Evolutionary conservation across 768 basidiomycete genomes (phyloP), one percentile per base, ranked within the genome.

Genomic region (Tremella fuciformis): DNA sequence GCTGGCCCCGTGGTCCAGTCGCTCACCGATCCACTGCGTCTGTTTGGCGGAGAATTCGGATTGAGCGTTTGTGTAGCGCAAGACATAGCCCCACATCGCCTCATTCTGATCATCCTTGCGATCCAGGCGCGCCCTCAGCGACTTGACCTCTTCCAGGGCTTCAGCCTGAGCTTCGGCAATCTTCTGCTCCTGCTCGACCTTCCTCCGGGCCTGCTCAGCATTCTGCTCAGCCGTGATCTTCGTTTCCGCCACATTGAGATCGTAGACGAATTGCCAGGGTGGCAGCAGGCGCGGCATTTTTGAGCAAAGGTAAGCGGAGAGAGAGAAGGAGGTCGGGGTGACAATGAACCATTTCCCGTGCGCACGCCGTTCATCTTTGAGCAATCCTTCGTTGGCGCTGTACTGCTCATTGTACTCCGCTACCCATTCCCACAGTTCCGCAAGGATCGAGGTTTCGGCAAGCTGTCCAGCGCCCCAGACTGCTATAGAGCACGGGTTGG

Each of bases 251-350:
- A n/a, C n/a, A 21, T 53, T 53, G 13, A 53, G 51, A 4, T 37
- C 51, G 22, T 37, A 13, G 8, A 37, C 51, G 51, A 21, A 53
- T 53, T 53, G 29, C 13, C 11, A 53, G 13, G 19, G 22, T 15
- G 51, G 34, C 3, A 25, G 29, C 4, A 53, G 11, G 8, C 6
- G 7, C 7, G 13, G 9, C 4, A 19, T 3, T 19, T 53, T 25
- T 11, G 34, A 25, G 51, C 51, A 53, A 11, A 53, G 6, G 51
- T 37, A 53, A 21, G 13, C 38, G 16, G 34, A 25, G 21, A 53
- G 51, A 11, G 39, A 41, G 13, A 41, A 41, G 13, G 39, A 41
- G 11, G 39, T 11, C 11, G 13, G 18, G 39, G 39, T 11, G 39
- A 41, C 18, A 41, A 18, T 18, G 39, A 41, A 41, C 13, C 11